Percentiles rank a stretch among this genome's conserved stretches.
Conservation (phyloP, 2,329 filamentous ascomycete genomes). For the Tolypocladium capitatum region DNA sequence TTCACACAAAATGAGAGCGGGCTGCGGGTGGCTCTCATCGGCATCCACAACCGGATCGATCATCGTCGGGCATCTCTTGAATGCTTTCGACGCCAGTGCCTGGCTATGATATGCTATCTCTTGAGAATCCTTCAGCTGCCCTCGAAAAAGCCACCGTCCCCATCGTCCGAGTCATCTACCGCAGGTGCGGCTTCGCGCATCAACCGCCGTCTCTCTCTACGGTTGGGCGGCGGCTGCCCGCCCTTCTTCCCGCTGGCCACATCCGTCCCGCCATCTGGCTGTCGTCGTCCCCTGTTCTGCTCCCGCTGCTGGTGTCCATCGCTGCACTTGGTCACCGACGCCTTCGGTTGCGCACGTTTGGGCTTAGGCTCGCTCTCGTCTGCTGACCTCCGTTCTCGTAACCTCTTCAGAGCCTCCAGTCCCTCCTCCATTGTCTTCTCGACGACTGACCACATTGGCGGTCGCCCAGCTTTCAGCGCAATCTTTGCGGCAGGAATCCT, state of each 20-base stretch:
- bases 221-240: constrained; percentile 17
- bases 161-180: constrained; percentile 27
- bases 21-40: no score
- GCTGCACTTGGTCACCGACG: not conserved
- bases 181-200: constrained; percentile 20
- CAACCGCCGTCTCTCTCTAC: constrained; percentile 20
- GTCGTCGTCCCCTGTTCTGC: constrained; percentile 2
- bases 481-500: constrained; percentile 28
- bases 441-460: constrained; percentile 54
- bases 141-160: constrained; percentile 47
- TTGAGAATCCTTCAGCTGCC: constrained; percentile 2
- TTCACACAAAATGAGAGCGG: not conserved
- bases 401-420: constrained; percentile 31
- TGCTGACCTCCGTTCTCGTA: constrained; percentile 38
- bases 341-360: constrained; percentile 3
- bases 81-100: not conserved
- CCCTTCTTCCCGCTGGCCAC: constrained; percentile 10
- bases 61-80: not conserved
- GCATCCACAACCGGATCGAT: not conserved
- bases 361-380: constrained; percentile 5
- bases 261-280: constrained; percentile 8
- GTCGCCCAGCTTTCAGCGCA: constrained; percentile 31
- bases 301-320: not conserved
- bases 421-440: constrained; percentile 51
- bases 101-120: not conserved